Conservation (phyloP, 2,329 filamentous ascomycete genomes). For the Sclerotiophoma versabilis region DNA sequence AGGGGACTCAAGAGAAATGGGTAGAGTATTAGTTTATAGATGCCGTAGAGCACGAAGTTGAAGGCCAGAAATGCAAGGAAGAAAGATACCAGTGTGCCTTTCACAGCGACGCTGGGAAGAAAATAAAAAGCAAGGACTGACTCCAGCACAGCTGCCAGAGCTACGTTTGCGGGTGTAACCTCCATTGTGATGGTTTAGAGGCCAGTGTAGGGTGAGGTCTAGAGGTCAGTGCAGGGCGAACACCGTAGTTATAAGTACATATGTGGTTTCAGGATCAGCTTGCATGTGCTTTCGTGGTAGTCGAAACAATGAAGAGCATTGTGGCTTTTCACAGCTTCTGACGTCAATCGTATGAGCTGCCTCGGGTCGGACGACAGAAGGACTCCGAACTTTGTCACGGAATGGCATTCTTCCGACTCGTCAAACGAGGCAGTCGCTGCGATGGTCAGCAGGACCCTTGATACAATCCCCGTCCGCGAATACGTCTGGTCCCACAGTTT, state of each 20-base stretch:
- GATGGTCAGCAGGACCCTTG: background rate
- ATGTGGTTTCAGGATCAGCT: background rate
- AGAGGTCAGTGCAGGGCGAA: too few relatives aligned
- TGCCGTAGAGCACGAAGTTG: conserved; percentile 24
- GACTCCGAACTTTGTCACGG: background rate
- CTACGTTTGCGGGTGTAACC: conserved; percentile 21
- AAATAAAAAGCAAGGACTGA: conserved; percentile 29
- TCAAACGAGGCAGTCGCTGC: background rate
- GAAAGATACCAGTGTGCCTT: conserved; percentile 20
- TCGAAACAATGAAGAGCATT: background rate
- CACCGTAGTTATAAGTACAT: background rate
- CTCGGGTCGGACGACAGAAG: background rate
- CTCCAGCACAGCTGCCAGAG: conserved; percentile 28
- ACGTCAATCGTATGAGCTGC: background rate
- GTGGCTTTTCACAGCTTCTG: background rate
- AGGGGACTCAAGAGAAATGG: conserved; percentile 51
- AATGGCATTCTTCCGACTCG: background rate
- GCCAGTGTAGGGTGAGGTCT: background rate
- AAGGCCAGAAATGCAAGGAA: conserved; percentile 27
- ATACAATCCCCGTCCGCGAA: background rate
- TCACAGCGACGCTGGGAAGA: conserved; percentile 25
- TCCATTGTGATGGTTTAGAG: conserved; percentile 20
- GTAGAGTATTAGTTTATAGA: conserved; percentile 41
- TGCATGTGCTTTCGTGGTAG: background rate
- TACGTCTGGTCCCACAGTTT: too few relatives aligned